Evolutionary conservation across 345 rosid genomes (phyloP), one percentile per base, ranked within the genome.

Genomic region (Pugionium cornutum): DNA sequence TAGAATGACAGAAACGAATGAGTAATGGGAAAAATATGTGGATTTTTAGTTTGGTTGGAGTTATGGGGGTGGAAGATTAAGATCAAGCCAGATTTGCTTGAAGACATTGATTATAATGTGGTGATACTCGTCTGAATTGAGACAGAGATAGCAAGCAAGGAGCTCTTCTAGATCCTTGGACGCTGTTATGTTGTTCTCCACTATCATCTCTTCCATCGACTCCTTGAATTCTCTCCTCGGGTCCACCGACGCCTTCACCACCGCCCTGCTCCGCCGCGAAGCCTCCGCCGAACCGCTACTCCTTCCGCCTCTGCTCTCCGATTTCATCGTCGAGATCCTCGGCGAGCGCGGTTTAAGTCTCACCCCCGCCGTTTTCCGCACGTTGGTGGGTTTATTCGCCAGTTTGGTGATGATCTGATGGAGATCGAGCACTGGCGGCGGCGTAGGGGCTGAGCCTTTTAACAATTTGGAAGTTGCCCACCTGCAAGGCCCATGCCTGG

Each of bases 121-220:
- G 61, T 91, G 99, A 60, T 91, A 91, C 62, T 91, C 86, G 57
- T 87, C 81, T 4, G 95, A 82, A 75, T 95, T 95, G 36, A 95
- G 68, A 9, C 84, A 80, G 8, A 95, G 92, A 57, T 91, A 95
- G 35, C 96, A 91, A 27, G 96, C 95, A 4, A 95, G 91, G 53
- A 95, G 85, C 58, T 95, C 97, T 57, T 91, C 97, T 53, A 95
- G 80, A 32, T 90, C 96, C 75, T 85, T 84, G 0, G 96, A 82
- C 9, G 75, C 76, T 51, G 78, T 86, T 73, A 95, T 83, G 51
- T 89, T 84, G 77, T 88, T 86, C 80, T 86, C 95, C 43, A 68
- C 73, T 5, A 94, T 94, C 99, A 94, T 95, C 79, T 95, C 99
- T 84, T 91, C 82, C 97, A 95, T 95, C 1, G 99, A 95, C 1